Evolutionary conservation across 805 yeast genomes (phyloP).

Genomic region (Suhomyces emberorum): DNA sequence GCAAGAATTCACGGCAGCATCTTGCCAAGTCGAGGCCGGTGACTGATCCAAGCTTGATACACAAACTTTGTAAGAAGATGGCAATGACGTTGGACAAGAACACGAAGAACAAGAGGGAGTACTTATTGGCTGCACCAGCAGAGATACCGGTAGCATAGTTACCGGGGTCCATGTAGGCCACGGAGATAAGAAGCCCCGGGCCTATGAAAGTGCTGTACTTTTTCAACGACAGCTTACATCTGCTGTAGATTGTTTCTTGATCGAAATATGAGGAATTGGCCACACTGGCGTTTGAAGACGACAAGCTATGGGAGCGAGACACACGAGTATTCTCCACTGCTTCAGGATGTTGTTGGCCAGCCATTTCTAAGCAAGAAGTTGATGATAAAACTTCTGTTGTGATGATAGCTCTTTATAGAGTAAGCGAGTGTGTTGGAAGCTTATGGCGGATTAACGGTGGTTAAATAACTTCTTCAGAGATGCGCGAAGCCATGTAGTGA

Average conservation of each 20-base stretch:
- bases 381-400: too few relatives aligned
- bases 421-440: too few relatives aligned
- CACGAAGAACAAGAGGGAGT: conserved; percentile 41
- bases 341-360: not conserved
- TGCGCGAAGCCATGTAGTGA: too few relatives aligned
- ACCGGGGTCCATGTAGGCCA: conserved; percentile 54
- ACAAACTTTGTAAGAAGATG: conserved; percentile 42
- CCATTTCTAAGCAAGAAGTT: too few relatives aligned
- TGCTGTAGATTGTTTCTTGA: not conserved
- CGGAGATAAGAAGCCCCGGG: conserved; percentile 47
- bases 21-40: conserved; percentile 48
- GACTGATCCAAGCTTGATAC: conserved; percentile 47
- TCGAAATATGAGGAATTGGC: not conserved
- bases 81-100: conserved; percentile 45
- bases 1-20: conserved; percentile 40
- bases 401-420: too few relatives aligned
- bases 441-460: too few relatives aligned
- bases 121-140: conserved; percentile 46
- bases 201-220: conserved; percentile 45
- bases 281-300: not conserved
- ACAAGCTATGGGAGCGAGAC: not conserved
- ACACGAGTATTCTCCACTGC: not conserved
- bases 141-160: conserved; percentile 48
- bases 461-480: too few relatives aligned
- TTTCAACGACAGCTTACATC: conserved; percentile 1